phyloP scores from a whole-genome alignment of 768 basidiomycete species.

The Royoungia palumana region DNA sequence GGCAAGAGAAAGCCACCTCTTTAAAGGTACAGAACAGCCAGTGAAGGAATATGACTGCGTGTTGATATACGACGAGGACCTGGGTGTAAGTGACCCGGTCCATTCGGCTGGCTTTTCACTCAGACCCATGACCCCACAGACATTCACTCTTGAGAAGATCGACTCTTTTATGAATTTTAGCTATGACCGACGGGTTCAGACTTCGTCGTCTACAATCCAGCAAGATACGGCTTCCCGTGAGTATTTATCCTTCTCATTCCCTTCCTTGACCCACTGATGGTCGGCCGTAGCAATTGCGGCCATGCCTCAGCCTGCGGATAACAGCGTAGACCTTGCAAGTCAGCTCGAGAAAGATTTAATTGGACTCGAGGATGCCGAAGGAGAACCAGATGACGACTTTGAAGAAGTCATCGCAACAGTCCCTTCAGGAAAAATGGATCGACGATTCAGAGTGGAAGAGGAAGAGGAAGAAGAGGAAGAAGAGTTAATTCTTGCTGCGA shows the following conservation, averaged over 20 bases:
- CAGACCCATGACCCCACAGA: conserved; percentile 39
- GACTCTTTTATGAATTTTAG: conserved; percentile 60
- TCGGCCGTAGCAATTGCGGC: conserved; percentile 15
- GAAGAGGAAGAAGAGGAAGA: conserved; percentile 32
- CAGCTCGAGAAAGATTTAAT: conserved; percentile 27
- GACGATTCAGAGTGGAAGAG: conserved; percentile 25
- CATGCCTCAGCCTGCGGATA: conserved; percentile 26
- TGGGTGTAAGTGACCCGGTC: conserved; percentile 46
- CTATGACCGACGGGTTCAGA: conserved; percentile 45
- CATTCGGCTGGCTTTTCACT: neutral
- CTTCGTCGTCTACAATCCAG: conserved; percentile 17
- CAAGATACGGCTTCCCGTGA: conserved; percentile 22
- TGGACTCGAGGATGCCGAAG: conserved; percentile 36
- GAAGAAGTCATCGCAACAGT: conserved; percentile 38
- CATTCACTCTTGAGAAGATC: conserved; percentile 71
- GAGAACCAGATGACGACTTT: conserved; percentile 44
- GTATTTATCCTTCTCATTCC: neutral
- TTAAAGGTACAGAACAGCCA: conserved; percentile 52
- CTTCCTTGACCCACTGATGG: conserved; percentile 1
- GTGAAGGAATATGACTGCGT: conserved; percentile 74
- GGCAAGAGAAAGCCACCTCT: conserved; percentile 54
- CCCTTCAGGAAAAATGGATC: conserved; percentile 27
- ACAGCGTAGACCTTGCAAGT: conserved; percentile 26
- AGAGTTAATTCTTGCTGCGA: conserved; percentile 27
- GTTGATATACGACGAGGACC: conserved; percentile 75